Percentiles rank a stretch among this genome's conserved stretches.
These are phyloP conservation scores for Aphanomyces euteiches DNA, from an alignment of 352 stramenopile genomes.

Conservation along the genomic window DNA sequence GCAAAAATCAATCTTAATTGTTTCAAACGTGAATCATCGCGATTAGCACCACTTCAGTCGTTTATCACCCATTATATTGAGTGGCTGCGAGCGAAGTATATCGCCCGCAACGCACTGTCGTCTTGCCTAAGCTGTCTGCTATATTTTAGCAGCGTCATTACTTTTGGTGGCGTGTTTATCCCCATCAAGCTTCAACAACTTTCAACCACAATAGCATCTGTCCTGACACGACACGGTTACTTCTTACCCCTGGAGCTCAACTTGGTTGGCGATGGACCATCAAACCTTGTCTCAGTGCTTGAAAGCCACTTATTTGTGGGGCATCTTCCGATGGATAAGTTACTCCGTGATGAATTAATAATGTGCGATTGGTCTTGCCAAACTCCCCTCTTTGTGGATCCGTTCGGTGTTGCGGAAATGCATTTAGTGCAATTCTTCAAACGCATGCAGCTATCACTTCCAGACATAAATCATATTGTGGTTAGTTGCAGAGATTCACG, in stretches of 20 bases:
- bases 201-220: background rate
- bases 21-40: background rate
- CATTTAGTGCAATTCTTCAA: constrained; percentile 61
- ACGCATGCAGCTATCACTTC: constrained; percentile 43
- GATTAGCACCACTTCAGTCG: constrained; percentile 4
- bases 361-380: constrained; percentile 20
- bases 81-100: constrained; percentile 16
- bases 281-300: constrained; percentile 13
- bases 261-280: constrained; percentile 1
- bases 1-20: background rate
- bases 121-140: background rate
- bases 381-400: constrained; percentile 14
- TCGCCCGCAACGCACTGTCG: background rate
- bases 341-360: background rate
- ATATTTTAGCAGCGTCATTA: constrained; percentile 1
- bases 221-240: constrained; percentile 11
- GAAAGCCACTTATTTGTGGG: constrained; percentile 9
- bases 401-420: constrained; percentile 5
- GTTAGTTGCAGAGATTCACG: background rate
- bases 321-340: constrained; percentile 1
- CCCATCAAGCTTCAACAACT: background rate
- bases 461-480: background rate
- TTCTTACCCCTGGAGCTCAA: constrained; percentile 7
- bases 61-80: background rate
- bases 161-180: background rate